phyloP scores from a whole-genome alignment of 2,329 filamentous ascomycete genomes.

The Stagonosporopsis chrysanthemi region DNA sequence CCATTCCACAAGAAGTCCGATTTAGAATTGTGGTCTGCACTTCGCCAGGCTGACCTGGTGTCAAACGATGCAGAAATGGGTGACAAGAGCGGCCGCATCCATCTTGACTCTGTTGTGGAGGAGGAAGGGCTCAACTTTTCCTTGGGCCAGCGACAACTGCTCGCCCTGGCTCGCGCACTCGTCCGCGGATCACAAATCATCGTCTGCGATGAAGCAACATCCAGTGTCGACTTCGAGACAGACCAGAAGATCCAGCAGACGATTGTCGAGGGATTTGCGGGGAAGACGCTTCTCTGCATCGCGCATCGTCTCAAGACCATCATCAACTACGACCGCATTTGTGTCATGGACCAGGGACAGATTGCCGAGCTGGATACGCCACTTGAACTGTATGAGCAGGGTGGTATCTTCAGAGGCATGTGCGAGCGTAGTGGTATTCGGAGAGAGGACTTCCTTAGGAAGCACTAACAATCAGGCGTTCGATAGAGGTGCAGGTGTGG shows the following conservation, averaged over 20 bases:
- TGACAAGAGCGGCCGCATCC: slow-evolving; percentile 67
- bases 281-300: slow-evolving; percentile 89
- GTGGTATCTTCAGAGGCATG: slow-evolving; percentile 87
- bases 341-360: slow-evolving; percentile 88
- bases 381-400: slow-evolving; percentile 72
- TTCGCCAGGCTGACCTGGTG: slow-evolving; percentile 79
- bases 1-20: slow-evolving; percentile 82
- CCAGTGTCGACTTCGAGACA: slow-evolving; percentile 84
- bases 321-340: slow-evolving; percentile 92
- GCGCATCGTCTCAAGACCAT: slow-evolving; percentile 92
- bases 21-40: slow-evolving; percentile 77
- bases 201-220: slow-evolving; percentile 95
- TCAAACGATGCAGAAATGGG: slow-evolving; percentile 55
- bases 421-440: slow-evolving; percentile 84
- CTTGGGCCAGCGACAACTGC: slow-evolving; percentile 87
- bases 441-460: slow-evolving; percentile 56
- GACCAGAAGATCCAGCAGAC: slow-evolving; percentile 85
- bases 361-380: slow-evolving; percentile 90
- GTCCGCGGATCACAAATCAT: slow-evolving; percentile 91
- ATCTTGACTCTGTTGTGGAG: slow-evolving; percentile 85
- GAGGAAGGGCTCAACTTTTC: slow-evolving; percentile 99
- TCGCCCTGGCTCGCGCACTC: slow-evolving; percentile 83
- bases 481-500: slow-evolving; percentile 2
- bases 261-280: slow-evolving; percentile 83
- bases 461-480: slow-evolving; percentile 14